Evolutionary conservation across 768 basidiomycete genomes (phyloP), one percentile per base, ranked within the genome.

Genomic region (Galerina sulciceps): DNA sequence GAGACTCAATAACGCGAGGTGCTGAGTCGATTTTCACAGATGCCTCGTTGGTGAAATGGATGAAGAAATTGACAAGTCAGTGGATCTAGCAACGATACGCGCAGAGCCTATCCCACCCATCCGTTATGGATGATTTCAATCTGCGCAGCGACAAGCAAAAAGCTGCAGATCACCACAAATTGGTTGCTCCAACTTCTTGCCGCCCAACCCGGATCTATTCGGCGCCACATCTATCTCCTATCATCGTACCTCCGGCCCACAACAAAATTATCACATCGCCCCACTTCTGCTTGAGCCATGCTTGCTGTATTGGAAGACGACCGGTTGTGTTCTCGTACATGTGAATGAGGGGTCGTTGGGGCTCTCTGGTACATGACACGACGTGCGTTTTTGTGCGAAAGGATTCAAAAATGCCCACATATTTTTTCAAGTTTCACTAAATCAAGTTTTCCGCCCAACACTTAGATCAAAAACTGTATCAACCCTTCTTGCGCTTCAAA

Each of bases 51-150:
- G 90, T 42, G 93, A 95, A 74, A 75, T 94, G 53, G 96, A 99
- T 72, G 87, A 92, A 61, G 85, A 85, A 18, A 77, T 91, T 54
- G 96, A 99, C 75, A 73, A 82, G 49, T 79, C 88, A 0, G 83
- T 86, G 52, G 91, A 93, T 72, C 84, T 94, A 38, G 78, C 87
- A 0, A 81, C 85, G 34, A 87, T 97, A 63, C 89, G 86, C 44
- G 96, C 96, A 31, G 94, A 96, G 65, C 95, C 96, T 6, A 81
- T 98, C 53, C 87, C 85, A 44, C 81, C 90, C 18, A 93, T 93
- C 58, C 88, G 87, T 64, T 93, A 93, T 73, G 91, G 77, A 70
- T 70, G 55, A 69, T 48, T 18, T 14, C 38, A 38, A 34, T 44
- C 23, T 23, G 10, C 26, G 26, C 41, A 42, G 35, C 23, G 50